These are phyloP conservation scores for Mrakia gelida DNA, from an alignment of 768 basidiomycete genomes.

Conservation along the genomic window DNA sequence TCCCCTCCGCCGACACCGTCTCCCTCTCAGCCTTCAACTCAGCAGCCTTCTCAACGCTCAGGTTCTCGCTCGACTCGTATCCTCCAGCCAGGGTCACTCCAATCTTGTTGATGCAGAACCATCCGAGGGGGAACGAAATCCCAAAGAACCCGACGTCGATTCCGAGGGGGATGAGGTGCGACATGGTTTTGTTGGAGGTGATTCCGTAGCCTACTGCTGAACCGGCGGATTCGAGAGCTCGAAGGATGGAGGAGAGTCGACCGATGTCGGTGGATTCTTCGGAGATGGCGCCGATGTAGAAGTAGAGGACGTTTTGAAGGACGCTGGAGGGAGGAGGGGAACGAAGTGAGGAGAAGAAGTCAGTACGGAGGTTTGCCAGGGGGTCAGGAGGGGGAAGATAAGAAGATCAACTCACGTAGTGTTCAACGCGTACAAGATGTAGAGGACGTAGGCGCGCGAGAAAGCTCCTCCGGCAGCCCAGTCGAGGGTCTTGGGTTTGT, in stretches of 20 bases:
- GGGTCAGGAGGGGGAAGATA: neutral
- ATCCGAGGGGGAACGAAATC: slow-evolving; percentile 11
- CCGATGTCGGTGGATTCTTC: slow-evolving; percentile 27
- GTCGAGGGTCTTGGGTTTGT: slow-evolving; percentile 12
- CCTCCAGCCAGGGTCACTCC: slow-evolving; percentile 20
- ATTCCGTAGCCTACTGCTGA: slow-evolving; percentile 29
- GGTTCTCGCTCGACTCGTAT: neutral
- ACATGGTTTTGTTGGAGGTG: slow-evolving; percentile 27
- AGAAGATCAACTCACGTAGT: slow-evolving; percentile 5
- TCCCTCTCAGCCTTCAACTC: neutral
- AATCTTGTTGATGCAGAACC: slow-evolving; percentile 31
- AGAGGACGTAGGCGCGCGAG: slow-evolving; percentile 17
- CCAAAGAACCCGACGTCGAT: slow-evolving; percentile 33
- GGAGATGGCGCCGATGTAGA: slow-evolving; percentile 21
- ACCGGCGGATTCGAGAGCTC: slow-evolving; percentile 30
- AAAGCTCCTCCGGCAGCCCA: slow-evolving; percentile 16
- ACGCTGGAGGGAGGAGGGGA: neutral
- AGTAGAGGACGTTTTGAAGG: slow-evolving; percentile 22
- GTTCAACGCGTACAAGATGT: slow-evolving; percentile 18
- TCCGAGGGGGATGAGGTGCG: slow-evolving; percentile 29
- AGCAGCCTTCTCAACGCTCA: too few species aligned
- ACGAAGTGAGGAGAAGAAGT: neutral
- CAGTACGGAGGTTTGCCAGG: neutral
- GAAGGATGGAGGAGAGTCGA: slow-evolving; percentile 33
- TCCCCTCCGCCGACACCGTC: neutral